phyloP scores from a whole-genome alignment of 495 filamentous ascomycete species.

The Annulohypoxylon moriforme region DNA sequence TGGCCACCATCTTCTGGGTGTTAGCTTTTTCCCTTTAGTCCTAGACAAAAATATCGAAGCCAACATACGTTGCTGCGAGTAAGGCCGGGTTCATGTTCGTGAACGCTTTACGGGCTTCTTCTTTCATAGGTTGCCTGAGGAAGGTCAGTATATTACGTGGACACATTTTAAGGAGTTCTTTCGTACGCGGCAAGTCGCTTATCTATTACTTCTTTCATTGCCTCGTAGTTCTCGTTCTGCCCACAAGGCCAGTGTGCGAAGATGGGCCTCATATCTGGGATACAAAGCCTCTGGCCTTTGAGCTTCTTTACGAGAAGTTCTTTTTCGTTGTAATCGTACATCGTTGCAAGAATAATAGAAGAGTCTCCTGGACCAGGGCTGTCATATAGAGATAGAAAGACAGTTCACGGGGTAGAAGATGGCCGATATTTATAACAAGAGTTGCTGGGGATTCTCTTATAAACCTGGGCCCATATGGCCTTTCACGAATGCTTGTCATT shows the following conservation, averaged over 20 bases:
- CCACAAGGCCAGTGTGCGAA: constrained; percentile 41
- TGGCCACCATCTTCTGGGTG: constrained; percentile 41
- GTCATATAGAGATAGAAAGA: neutral
- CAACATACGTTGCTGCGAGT: constrained; percentile 38
- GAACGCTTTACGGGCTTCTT: constrained; percentile 33
- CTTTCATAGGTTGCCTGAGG: constrained; percentile 20
- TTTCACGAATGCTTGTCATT: no score
- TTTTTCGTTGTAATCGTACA: constrained; percentile 34
- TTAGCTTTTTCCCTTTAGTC: neutral
- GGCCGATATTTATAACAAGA: constrained; percentile 8
- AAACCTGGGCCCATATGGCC: no score
- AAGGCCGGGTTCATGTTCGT: constrained; percentile 34
- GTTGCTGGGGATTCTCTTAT: no score
- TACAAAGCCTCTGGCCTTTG: constrained; percentile 39
- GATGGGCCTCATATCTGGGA: constrained; percentile 43
- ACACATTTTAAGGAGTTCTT: neutral
- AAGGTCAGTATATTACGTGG: constrained; percentile 3
- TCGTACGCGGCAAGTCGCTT: constrained; percentile 37
- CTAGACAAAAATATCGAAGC: neutral
- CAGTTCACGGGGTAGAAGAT: neutral
- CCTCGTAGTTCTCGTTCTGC: constrained; percentile 36
- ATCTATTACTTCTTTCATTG: constrained; percentile 31
- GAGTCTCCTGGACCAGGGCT: neutral
- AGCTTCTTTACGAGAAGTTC: constrained; percentile 32
- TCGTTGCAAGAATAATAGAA: neutral